These are phyloP conservation scores for Pisolithus sp. DNA, from an alignment of 768 basidiomycete species.

Conservation along the genomic window DNA sequence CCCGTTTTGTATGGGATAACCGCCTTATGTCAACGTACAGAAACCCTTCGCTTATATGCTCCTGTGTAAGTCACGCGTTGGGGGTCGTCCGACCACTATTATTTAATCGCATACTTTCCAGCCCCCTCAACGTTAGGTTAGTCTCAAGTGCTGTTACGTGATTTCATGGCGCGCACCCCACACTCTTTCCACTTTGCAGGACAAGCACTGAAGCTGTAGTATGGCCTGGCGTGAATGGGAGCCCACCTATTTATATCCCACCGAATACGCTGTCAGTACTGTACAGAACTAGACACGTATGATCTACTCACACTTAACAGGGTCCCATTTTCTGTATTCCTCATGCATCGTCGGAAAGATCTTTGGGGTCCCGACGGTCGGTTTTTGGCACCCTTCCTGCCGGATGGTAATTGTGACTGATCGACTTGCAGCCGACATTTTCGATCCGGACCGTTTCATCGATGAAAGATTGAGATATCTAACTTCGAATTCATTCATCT, in stretches of 20 bases:
- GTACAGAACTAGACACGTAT: background rate
- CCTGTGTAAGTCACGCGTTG: constrained; percentile 21
- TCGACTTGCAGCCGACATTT: constrained; percentile 40
- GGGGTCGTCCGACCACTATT: background rate
- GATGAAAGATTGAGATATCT: constrained; percentile 56
- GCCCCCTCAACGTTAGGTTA: constrained; percentile 22
- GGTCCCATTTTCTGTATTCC: constrained; percentile 38
- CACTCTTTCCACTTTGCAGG: constrained; percentile 9
- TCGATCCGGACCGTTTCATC: constrained; percentile 65
- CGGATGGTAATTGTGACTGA: background rate
- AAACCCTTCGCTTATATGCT: constrained; percentile 24
- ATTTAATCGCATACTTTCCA: background rate
- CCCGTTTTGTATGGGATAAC: background rate
- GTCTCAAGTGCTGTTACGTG: background rate
- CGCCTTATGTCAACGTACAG: constrained; percentile 9
- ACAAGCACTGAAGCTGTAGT: constrained; percentile 16
- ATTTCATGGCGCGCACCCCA: background rate
- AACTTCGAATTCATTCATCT: constrained; percentile 48
- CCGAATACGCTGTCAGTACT: constrained; percentile 21
- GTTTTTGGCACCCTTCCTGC: background rate
- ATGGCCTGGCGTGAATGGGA: constrained; percentile 18
- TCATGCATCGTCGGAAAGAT: constrained; percentile 58
- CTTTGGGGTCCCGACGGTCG: constrained; percentile 66
- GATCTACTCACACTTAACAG: constrained; percentile 18
- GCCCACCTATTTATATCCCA: constrained; percentile 21